phyloP scores from a whole-genome alignment of 345 rosid genomes.

The Syzygium grande region DNA sequence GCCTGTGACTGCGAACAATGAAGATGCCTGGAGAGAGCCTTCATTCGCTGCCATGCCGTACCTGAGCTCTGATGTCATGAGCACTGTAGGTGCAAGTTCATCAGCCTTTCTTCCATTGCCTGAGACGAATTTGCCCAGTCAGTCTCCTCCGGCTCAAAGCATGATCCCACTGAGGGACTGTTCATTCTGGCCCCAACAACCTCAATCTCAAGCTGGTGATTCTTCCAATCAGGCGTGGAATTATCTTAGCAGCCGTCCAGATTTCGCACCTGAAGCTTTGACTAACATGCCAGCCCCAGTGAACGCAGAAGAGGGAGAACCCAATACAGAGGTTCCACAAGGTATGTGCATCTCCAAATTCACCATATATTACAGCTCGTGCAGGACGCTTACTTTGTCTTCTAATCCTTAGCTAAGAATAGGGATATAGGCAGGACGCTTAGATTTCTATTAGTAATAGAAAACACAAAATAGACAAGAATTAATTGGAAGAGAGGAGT shows the following conservation, averaged over 20 bases:
- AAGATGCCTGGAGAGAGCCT: background rate
- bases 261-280: too few relatives aligned
- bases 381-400: background rate
- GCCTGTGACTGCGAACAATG: background rate
- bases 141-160: background rate
- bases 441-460: background rate
- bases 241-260: too few relatives aligned
- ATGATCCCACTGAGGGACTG: rapidly evolving
- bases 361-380: background rate
- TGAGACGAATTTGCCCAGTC: background rate
- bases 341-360: background rate
- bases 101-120: background rate
- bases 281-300: background rate
- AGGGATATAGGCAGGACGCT: background rate
- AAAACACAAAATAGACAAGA: background rate
- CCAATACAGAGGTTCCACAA: background rate
- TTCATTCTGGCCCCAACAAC: background rate
- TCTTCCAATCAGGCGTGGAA: too few relatives aligned
- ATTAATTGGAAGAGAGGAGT: background rate
- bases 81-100: background rate
- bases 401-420: background rate
- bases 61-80: background rate
- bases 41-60: background rate
- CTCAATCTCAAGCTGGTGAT: too few relatives aligned
- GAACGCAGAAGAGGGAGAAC: background rate